phyloP scores from a whole-genome alignment of 2,329 filamentous ascomycete genomes.

The Tolypocladium cylindrosporum region DNA sequence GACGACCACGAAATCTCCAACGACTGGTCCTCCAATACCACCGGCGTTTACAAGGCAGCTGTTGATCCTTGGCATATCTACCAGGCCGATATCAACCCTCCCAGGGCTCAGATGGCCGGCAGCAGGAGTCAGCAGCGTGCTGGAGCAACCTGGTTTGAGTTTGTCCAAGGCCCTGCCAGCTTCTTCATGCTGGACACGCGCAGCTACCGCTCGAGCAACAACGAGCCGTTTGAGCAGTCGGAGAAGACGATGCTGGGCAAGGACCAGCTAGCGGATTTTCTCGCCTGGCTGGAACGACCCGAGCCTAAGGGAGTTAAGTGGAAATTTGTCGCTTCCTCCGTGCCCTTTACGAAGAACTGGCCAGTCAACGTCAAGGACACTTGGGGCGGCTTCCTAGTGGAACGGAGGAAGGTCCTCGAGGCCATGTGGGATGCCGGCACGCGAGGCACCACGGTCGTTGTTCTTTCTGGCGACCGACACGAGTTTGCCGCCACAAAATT shows the following conservation, averaged over 20 bases:
- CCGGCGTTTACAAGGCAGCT: slow-evolving; percentile 69
- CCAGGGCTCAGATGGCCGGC: slow-evolving; percentile 44
- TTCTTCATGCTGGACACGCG: slow-evolving; percentile 95
- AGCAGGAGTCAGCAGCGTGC: slow-evolving; percentile 24
- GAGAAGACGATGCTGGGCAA: slow-evolving; percentile 82
- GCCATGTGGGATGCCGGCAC: slow-evolving; percentile 85
- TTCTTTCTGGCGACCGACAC: slow-evolving; percentile 88
- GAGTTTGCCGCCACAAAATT: slow-evolving; percentile 88
- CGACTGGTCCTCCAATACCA: slow-evolving; percentile 67
- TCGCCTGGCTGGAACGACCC: slow-evolving; percentile 63
- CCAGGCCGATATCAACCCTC: slow-evolving; percentile 77
- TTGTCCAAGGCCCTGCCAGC: slow-evolving; percentile 78
- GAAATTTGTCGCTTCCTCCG: slow-evolving; percentile 85
- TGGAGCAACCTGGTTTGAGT: slow-evolving; percentile 76
- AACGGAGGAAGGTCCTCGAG: slow-evolving; percentile 71
- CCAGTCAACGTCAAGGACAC: slow-evolving; percentile 79
- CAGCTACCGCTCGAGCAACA: slow-evolving; percentile 66
- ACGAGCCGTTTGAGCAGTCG: slow-evolving; percentile 45
- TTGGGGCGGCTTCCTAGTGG: slow-evolving; percentile 83
- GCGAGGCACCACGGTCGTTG: slow-evolving; percentile 64
- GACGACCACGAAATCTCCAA: slow-evolving; percentile 97
- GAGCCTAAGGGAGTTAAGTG: slow-evolving; percentile 73
- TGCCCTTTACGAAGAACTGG: slow-evolving; percentile 98
- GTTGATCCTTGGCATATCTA: slow-evolving; percentile 82
- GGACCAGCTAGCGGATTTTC: slow-evolving; percentile 68